phyloP scores from a whole-genome alignment of 495 filamentous ascomycete genomes.

The Aspergillus cristatus region DNA sequence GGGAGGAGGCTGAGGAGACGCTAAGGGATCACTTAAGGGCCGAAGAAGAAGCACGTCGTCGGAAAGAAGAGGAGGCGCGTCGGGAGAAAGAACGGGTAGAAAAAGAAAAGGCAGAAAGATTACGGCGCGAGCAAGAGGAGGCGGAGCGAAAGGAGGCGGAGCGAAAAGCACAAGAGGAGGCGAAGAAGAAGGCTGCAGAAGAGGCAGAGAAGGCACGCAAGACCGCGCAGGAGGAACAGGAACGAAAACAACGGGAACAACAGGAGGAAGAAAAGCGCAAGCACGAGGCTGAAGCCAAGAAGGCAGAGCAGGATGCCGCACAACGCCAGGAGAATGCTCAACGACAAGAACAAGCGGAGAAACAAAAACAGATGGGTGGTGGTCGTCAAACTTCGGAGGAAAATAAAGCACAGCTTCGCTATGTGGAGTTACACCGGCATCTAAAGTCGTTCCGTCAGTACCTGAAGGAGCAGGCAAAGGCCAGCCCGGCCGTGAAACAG shows the following conservation, averaged over 20 bases:
- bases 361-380: constrained; percentile 22
- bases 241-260: constrained; percentile 38
- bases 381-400: constrained; percentile 19
- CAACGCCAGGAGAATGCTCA: constrained; percentile 12
- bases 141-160: constrained; percentile 33
- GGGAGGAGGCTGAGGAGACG: constrained; percentile 46
- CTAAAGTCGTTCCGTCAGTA: constrained; percentile 63
- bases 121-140: constrained; percentile 26
- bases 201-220: constrained; percentile 34
- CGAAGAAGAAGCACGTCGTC: constrained; percentile 26
- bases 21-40: constrained; percentile 25
- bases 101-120: constrained; percentile 28
- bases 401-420: constrained; percentile 45
- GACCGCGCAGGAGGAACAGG: constrained; percentile 39
- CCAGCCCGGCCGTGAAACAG: constrained; percentile 48
- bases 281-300: constrained; percentile 24
- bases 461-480: constrained; percentile 37
- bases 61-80: constrained; percentile 26
- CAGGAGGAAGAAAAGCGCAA: constrained; percentile 33
- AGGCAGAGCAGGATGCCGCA: constrained; percentile 24
- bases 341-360: constrained; percentile 19
- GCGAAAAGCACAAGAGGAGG: constrained; percentile 36
- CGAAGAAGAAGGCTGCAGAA: constrained; percentile 24
- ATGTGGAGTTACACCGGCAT: constrained; percentile 59
- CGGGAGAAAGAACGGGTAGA: constrained; percentile 29